Evolutionary conservation across 2,329 filamentous ascomycete species (phyloP), one percentile per base, ranked within the genome.

Genomic region (Phoma herbarum): DNA sequence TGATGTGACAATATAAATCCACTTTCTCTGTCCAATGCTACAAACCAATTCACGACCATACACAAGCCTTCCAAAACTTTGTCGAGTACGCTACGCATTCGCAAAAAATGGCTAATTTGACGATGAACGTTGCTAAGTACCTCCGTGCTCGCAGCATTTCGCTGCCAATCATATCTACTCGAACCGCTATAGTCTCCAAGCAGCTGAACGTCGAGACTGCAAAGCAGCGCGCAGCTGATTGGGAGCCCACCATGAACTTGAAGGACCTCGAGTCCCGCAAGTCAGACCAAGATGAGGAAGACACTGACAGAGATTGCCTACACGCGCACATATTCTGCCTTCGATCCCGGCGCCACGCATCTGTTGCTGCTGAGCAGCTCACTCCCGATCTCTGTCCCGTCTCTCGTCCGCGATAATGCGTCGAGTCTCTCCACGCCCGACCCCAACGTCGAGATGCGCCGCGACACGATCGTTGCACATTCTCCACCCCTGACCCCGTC

Each of bases 311-410:
- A 48, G 4, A n/a, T 39, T 7, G 18, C 23, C 5, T 43, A 22
- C 9, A 61, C 61, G 52, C 44, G n/a, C 2, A 60, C 58, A 3
- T 60, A 51, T 51, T 50, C 22, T 20, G 41, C 58, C 2, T 60
- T 58, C 26, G 44, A 67, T 16, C 63, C 63, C 2, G 41, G 54
- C 11, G 52, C 46, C 9, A 57, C 33, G 11, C 58, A 31, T 7
- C 39, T 50, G 1, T 41, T 64, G 16, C 47, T 57, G 25, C 16
- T 49, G 4, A 29, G 45, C 4, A 57, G 53, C 23, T 43, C 48
- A 6, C 16, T 18, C 12, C n/a, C 35, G 8, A 9, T 39, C 35
- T 39, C 35, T n/a, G 18, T 11, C 35, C 11, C 35, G 8, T n/a
- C 31, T 35, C 31, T 35, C 16, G 31, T 35, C 31, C 6, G 31